Conservation (phyloP, 2,329 filamentous ascomycete species). For the Stagonosporopsis chrysanthemi region DNA sequence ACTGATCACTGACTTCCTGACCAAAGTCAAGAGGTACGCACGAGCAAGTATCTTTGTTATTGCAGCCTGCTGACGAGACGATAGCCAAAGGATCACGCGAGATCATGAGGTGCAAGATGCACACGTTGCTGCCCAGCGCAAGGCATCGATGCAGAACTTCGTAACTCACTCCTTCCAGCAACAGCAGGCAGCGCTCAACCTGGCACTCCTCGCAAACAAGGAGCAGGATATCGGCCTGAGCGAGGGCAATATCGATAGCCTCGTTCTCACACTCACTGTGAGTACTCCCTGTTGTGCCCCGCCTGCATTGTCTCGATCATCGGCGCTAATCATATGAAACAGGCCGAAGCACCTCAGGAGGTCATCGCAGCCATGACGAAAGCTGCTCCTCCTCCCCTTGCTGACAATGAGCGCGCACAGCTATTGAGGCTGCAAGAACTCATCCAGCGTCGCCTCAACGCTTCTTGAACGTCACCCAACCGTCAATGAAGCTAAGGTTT, state of each 20-base stretch:
- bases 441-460: slow-evolving; percentile 42
- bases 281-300: slow-evolving; percentile 47
- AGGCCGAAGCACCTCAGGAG: slow-evolving; percentile 50
- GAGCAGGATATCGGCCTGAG: slow-evolving; percentile 59
- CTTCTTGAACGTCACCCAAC: slow-evolving; percentile 27
- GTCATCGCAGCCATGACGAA: slow-evolving; percentile 43
- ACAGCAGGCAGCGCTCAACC: slow-evolving; percentile 71
- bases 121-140: slow-evolving; percentile 25
- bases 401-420: slow-evolving; percentile 38
- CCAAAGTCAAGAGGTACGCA: slow-evolving; percentile 59
- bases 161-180: slow-evolving; percentile 59
- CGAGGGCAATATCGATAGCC: slow-evolving; percentile 54
- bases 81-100: slow-evolving; percentile 25
- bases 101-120: slow-evolving; percentile 22
- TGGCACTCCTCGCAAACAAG: slow-evolving; percentile 64
- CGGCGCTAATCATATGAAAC: slow-evolving; percentile 48
- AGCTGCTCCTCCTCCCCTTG: slow-evolving; percentile 35
- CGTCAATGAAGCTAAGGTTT: slow-evolving; percentile 24
- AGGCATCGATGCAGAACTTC: slow-evolving; percentile 39
- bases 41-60: neutral
- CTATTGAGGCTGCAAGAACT: slow-evolving; percentile 43
- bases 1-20: slow-evolving; percentile 67
- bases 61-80: neutral
- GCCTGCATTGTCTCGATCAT: slow-evolving; percentile 39
- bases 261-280: slow-evolving; percentile 70